Evolutionary conservation across 192 early-diverging fungal species (phyloP), one percentile per base, ranked within the genome.

Genomic region (Backusella australiensis): DNA sequence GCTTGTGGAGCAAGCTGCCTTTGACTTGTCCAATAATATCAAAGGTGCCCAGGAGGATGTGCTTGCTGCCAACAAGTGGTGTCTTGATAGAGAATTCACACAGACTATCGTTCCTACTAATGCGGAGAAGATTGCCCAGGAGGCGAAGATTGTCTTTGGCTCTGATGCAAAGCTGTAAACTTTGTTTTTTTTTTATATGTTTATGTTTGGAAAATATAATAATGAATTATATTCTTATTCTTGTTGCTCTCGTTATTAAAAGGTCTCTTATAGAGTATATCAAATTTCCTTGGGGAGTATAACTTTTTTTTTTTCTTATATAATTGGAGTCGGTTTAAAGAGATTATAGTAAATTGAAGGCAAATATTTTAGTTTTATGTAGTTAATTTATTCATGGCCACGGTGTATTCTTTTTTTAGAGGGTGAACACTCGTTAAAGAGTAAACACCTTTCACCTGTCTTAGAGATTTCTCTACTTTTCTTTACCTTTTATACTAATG

Each of bases 1-100:
- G 59, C n/a, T 89, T 38, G 72, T 85, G 52, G 81, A 89, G 23
- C 88, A 89, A 67, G 85, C 87, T 26, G 79, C 79, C 12, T 87
- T 82, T 82, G 82, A 80, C 21, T 73, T 78, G 0, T 46, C 39
- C 29, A 69, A 34, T 9, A 34, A 44, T 23, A n/a, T 67, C 1
- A 41, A 71, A 2, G 71, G 44, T 12, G 67, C 75, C 4, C 35
- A 72, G 4, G 69, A 71, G 8, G 79, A 81, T 44, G 32, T 81
- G 4, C 59, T 69, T 34, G 72, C 68, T 63, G 59, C 72, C 4
- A 38, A 53, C 5, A 63, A 72, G 41, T 81, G 79, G 79, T 81
- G 79, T 77, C 42, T 34, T 19, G 35, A 46, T 19, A 69, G 65
- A 17, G 67, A 73, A 23, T 75, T 81, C 12, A 29, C 67, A 2